Percentiles rank a stretch among this genome's conserved stretches.
Evolutionary conservation across 176 grass and related monocot species (phyloP).

Genomic region (Bolboschoenus planiculmis): DNA sequence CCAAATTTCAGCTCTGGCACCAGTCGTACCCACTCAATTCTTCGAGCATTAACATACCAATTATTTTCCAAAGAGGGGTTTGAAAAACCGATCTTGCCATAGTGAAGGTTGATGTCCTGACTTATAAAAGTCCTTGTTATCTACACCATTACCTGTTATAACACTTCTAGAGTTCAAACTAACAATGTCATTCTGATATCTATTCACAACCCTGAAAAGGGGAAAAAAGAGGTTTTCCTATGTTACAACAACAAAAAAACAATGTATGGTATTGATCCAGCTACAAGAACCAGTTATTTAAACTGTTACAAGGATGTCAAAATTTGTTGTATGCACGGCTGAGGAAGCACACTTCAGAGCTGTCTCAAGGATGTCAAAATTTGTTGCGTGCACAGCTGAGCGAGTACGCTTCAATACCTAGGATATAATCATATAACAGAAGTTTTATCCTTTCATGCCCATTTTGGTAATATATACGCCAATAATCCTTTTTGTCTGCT

Average conservation of each 20-base stretch:
- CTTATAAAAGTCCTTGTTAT: not conserved
- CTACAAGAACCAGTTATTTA: not conserved
- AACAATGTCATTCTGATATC: not conserved
- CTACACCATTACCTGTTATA: not conserved
- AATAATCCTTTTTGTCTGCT: not conserved
- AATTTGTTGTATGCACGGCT: not conserved
- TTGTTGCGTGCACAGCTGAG: not conserved
- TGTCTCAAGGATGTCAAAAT: not conserved
- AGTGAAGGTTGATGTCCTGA: too few species aligned
- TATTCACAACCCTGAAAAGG: not conserved
- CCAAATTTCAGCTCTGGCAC: not conserved
- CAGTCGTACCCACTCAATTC: not conserved
- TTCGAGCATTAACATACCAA: not conserved
- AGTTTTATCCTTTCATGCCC: not conserved
- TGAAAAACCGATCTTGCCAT: too few species aligned
- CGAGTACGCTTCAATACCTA: not conserved
- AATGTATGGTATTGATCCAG: not conserved
- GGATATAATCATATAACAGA: not conserved
- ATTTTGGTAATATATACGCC: not conserved
- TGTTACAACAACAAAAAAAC: constrained; percentile 10
- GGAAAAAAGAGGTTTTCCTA: not conserved
- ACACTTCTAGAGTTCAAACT: not conserved
- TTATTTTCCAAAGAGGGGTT: not conserved
- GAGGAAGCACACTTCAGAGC: not conserved
- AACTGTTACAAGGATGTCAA: not conserved